Percentiles rank a stretch among this genome's conserved stretches.
Evolutionary conservation across 2,329 filamentous ascomycete species (phyloP).

Genomic region (Colletotrichum theobromicola): DNA sequence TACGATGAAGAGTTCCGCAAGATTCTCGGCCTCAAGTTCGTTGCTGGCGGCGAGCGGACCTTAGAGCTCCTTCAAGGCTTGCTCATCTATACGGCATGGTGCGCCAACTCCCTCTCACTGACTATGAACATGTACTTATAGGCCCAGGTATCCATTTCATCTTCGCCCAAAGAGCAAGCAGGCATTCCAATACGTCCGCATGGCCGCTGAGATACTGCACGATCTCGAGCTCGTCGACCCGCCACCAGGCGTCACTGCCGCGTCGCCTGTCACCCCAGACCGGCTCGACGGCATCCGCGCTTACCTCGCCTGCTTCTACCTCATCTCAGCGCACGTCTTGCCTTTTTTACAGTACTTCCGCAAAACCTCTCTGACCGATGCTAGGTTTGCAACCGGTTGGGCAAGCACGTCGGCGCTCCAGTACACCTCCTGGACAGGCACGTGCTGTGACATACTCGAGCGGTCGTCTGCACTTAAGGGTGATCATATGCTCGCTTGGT

Average conservation of each 20-base stretch:
- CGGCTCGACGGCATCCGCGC: conserved; percentile 49
- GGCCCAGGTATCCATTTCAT: conserved; percentile 58
- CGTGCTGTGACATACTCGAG: conserved; percentile 50
- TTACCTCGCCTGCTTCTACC: conserved; percentile 51
- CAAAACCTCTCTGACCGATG: conserved; percentile 4
- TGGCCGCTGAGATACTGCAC: conserved; percentile 54
- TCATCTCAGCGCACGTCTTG: conserved; percentile 43
- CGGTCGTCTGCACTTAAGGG: conserved; percentile 37
- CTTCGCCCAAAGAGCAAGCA: conserved; percentile 57
- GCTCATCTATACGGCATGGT: conserved; percentile 64
- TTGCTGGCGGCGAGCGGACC: conserved; percentile 61
- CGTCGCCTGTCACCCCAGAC: conserved; percentile 25
- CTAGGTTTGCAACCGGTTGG: conserved; percentile 46
- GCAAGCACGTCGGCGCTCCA: conserved; percentile 31
- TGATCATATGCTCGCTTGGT: conserved; percentile 49
- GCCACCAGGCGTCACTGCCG: conserved; percentile 24
- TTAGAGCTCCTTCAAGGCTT: conserved; percentile 63
- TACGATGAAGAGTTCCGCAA: conserved; percentile 66
- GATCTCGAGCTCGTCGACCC: conserved; percentile 56
- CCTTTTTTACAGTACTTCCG: conserved; percentile 13
- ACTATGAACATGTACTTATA: not conserved
- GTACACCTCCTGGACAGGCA: conserved; percentile 48
- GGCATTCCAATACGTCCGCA: conserved; percentile 54
- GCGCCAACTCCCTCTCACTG: conserved; percentile 15
- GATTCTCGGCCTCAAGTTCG: conserved; percentile 59